Percentiles rank a stretch among this genome's conserved stretches.
These are phyloP conservation scores for Globomyces pollinis-pini DNA, from an alignment of 192 early-diverging fungal species.

Conservation along the genomic window DNA sequence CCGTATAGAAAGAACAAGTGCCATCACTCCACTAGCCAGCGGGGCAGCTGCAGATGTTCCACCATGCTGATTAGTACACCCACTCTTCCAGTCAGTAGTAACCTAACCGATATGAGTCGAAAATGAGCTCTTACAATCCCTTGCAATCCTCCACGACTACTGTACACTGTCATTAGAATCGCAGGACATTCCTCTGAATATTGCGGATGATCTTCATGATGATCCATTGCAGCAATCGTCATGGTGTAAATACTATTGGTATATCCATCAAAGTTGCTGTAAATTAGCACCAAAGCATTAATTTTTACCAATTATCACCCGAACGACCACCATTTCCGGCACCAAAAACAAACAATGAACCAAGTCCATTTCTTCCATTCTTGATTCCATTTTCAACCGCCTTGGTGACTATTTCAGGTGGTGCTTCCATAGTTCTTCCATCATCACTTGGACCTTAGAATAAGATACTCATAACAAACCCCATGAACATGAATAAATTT, in stretches of 20 bases:
- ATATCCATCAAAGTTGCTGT: constrained; percentile 87
- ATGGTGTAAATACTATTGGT: constrained; percentile 95
- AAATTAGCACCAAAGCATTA: neutral
- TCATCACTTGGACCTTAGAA: constrained; percentile 84
- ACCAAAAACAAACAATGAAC: constrained; percentile 90
- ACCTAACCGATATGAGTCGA: too few species aligned
- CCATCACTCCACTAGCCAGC: constrained; percentile 81
- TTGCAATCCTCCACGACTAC: constrained; percentile 54
- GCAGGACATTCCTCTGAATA: constrained; percentile 88
- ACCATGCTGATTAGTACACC: constrained; percentile 73
- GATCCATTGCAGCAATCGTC: constrained; percentile 82
- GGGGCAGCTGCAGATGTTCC: constrained; percentile 97
- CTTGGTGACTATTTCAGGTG: constrained; percentile 66
- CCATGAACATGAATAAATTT: constrained; percentile 97
- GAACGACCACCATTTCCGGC: constrained; percentile 79
- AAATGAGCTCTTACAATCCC: constrained; percentile 60
- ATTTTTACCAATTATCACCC: constrained; percentile 83
- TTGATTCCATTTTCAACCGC: constrained; percentile 82
- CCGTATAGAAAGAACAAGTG: constrained; percentile 64
- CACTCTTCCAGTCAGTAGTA: constrained; percentile 74
- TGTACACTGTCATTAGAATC: constrained; percentile 81
- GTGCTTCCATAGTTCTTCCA: constrained; percentile 77
- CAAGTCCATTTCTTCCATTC: constrained; percentile 75
- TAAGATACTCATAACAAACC: too few species aligned
- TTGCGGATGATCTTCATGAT: constrained; percentile 63